Evolutionary conservation across 208 protist genomes (phyloP).

Genomic region (Lotmaria passim): DNA sequence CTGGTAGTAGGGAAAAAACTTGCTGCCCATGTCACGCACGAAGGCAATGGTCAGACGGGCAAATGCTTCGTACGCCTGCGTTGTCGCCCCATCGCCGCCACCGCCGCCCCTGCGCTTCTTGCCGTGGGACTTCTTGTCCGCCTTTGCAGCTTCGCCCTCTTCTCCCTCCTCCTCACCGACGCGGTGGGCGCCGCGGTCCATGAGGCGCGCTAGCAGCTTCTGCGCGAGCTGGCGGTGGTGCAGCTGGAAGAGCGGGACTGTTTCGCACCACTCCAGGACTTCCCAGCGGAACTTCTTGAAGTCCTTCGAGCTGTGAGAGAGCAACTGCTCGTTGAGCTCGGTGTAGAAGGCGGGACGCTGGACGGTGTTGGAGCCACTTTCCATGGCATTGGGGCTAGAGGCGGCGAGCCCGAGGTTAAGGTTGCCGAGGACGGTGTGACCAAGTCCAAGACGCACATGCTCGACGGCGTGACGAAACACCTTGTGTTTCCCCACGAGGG

Average conservation of each 20-base stretch:
- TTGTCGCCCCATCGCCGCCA: slow-evolving; percentile 25
- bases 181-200: slow-evolving; percentile 48
- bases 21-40: slow-evolving; percentile 72
- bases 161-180: slow-evolving; percentile 1
- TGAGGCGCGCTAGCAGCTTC: slow-evolving; percentile 62
- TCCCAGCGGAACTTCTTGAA: slow-evolving; percentile 89
- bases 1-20: slow-evolving; percentile 86
- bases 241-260: slow-evolving; percentile 67
- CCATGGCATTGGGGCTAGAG: slow-evolving; percentile 13
- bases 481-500: slow-evolving; percentile 67
- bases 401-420: slow-evolving; percentile 70
- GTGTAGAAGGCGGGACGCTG: slow-evolving; percentile 67
- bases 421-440: slow-evolving; percentile 81
- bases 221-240: slow-evolving; percentile 80
- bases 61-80: slow-evolving; percentile 85
- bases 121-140: slow-evolving; percentile 6
- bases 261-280: slow-evolving; percentile 73
- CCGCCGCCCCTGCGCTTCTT: slow-evolving; percentile 12
- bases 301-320: slow-evolving; percentile 81
- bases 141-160: neutral
- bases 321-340: slow-evolving; percentile 85
- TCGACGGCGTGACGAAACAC: slow-evolving; percentile 89
- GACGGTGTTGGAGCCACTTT: slow-evolving; percentile 19
- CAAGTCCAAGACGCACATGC: slow-evolving; percentile 88
- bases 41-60: slow-evolving; percentile 83